Base-by-base conservation (phyloP, 176 grass and related monocot genomes). In the Leersia perrieri region DNA sequence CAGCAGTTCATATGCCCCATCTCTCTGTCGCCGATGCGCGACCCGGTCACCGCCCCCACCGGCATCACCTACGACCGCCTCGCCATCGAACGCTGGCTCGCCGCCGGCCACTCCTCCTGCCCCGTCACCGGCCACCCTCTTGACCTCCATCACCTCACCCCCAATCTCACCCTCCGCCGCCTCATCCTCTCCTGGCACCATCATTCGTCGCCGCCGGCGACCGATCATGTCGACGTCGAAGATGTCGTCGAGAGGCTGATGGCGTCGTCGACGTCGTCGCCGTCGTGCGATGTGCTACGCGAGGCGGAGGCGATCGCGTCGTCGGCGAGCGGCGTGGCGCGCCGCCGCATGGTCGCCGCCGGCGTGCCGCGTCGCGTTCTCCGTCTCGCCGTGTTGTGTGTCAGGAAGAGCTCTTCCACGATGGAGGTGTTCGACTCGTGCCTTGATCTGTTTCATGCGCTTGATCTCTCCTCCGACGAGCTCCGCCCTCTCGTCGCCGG, bases 41-140 rank as follows among this genome's bases (percentile, higher is more conserved):
- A 93, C 35, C 91, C 91, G 12, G 91, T 93, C 64, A 90, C 84
- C 60, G 70, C 88, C 35, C 77, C 71, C 85, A 68, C 88, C 36
- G 91, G 91, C 78, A 93, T 90, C 85, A 76, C 88, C 74, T 93
- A 93, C 91, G 88, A 90, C 78, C 91, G 91, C 69, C 27, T 60
- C 53, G 79, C 87, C 82, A 90, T 93, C 82, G 78, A 85, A 63
- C 82, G 81, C 20, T 93, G 91, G 91, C 87, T 93, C 68, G 80
- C 75, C 91, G 62, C 60, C 42, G 91, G 80, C 53, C 81, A 85
- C 62, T 27, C 67, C 40, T 85, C 77, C 12, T 93, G 91, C 91
- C 91, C 87, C 4, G 84, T 88, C 77, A 85, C 88, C 30, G 88
- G 85, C 41, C 87, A 82, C 9, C 81, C 74, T 9, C 65, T 92